Percentiles rank a stretch among this genome's conserved stretches.
Evolutionary conservation across 2,329 filamentous ascomycete species (phyloP).

Genomic region (Pseudogymnoascus sp.): DNA sequence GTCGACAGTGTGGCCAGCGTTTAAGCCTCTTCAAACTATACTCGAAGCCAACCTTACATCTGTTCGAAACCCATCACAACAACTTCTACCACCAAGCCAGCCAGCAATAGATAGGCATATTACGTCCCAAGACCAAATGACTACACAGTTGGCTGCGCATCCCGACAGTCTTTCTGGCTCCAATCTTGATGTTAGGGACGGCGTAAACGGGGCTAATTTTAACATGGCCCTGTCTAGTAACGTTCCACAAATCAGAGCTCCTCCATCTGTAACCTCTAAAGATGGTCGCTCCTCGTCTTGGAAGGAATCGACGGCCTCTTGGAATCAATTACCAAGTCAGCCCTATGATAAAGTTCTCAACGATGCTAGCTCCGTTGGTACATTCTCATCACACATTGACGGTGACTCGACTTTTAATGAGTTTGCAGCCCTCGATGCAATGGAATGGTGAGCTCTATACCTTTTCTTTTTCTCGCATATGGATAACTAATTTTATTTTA

Average conservation of each 20-base stretch:
- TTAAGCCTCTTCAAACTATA: constrained; percentile 19
- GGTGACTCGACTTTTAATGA: constrained; percentile 48
- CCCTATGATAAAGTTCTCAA: constrained; percentile 13
- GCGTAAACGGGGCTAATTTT: neutral
- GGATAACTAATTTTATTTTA: constrained; percentile 11
- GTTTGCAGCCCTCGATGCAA: constrained; percentile 46
- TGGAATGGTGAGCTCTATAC: constrained; percentile 32
- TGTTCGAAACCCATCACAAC: neutral
- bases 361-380: constrained; percentile 17
- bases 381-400: constrained; percentile 20
- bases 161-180: neutral
- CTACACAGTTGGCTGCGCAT: neutral
- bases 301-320: neutral
- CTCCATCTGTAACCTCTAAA: neutral
- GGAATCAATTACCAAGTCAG: constrained; percentile 1
- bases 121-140: neutral
- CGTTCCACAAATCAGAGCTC: neutral
- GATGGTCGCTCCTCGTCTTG: neutral
- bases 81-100: neutral
- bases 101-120: neutral
- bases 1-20: constrained; percentile 24
- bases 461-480: neutral
- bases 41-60: constrained; percentile 12
- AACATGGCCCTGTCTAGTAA: neutral
- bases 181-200: neutral